Evolutionary conservation across 2,329 filamentous ascomycete genomes (phyloP).

Genomic region (Cordyceps fumosorosea): DNA sequence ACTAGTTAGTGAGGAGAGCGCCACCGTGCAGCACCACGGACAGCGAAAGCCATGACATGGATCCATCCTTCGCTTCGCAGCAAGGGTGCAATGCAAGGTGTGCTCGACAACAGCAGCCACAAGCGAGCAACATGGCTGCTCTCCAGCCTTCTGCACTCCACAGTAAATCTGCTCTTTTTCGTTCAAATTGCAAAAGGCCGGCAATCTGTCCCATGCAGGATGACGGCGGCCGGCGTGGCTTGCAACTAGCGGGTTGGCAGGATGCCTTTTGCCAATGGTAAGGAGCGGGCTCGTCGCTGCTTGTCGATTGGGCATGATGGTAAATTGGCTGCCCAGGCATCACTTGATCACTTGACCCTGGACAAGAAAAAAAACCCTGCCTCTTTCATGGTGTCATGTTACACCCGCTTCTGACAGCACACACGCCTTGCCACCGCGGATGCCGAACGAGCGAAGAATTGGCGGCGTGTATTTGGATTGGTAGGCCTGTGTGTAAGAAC

Average conservation of each 20-base stretch:
- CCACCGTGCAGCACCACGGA: background rate
- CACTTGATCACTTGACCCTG: constrained; percentile 5
- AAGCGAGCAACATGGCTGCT: background rate
- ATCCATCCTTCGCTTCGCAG: background rate
- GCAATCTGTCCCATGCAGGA: constrained; percentile 5
- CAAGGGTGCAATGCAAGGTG: background rate
- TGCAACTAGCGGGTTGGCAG: background rate
- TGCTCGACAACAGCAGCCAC: background rate
- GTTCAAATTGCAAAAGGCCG: background rate
- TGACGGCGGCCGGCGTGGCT: constrained; percentile 5
- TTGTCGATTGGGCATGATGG: constrained; percentile 6
- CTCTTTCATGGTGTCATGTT: background rate
- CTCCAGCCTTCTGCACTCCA: background rate
- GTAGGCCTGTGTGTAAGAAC: background rate
- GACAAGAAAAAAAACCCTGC: background rate
- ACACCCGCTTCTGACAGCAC: constrained; percentile 1
- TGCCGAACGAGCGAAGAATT: constrained; percentile 2
- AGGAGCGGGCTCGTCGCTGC: background rate
- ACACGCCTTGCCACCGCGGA: background rate
- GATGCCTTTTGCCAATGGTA: constrained; percentile 4
- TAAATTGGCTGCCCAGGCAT: constrained; percentile 8
- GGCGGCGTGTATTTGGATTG: background rate
- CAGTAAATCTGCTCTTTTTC: background rate
- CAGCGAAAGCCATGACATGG: background rate
- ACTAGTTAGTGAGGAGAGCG: background rate